These are phyloP conservation scores for Phyllosticta ampelicida DNA, from an alignment of 2,329 filamentous ascomycete genomes.

Conservation along the genomic window DNA sequence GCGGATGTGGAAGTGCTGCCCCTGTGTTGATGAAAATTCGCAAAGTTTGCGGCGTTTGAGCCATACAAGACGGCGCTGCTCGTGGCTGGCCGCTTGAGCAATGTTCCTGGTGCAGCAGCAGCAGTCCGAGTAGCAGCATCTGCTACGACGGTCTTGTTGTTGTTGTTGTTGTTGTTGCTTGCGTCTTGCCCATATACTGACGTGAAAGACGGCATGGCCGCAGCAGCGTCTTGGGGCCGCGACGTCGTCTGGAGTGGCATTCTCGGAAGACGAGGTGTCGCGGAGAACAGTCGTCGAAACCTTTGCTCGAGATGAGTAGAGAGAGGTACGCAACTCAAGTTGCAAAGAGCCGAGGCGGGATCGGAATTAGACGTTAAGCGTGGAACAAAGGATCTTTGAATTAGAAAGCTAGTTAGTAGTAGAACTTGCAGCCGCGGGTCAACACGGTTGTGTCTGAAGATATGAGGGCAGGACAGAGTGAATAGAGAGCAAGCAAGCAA, in stretches of 20 bases:
- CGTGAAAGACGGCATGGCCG: constrained; percentile 61
- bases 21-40: constrained; percentile 54
- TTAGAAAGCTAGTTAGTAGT: constrained; percentile 25
- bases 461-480: constrained; percentile 10
- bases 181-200: constrained; percentile 59
- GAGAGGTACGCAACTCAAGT: constrained; percentile 12
- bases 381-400: constrained; percentile 25
- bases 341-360: constrained; percentile 21
- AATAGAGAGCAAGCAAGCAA: constrained; percentile 8
- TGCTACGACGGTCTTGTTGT: constrained; percentile 18
- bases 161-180: constrained; percentile 31
- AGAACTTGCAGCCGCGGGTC: constrained; percentile 16
- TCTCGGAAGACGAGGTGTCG: constrained; percentile 16
- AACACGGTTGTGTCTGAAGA: constrained; percentile 15
- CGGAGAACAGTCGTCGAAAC: background rate
- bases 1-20: constrained; percentile 68
- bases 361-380: constrained; percentile 22
- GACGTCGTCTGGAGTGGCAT: constrained; percentile 28
- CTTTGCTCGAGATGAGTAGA: background rate
- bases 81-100: constrained; percentile 24
- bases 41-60: constrained; percentile 18
- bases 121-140: constrained; percentile 24
- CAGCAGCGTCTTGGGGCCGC: constrained; percentile 17
- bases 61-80: constrained; percentile 24
- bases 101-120: constrained; percentile 19